Evolutionary conservation across 768 basidiomycete species (phyloP).

Genomic region (Paxillus involutus): DNA sequence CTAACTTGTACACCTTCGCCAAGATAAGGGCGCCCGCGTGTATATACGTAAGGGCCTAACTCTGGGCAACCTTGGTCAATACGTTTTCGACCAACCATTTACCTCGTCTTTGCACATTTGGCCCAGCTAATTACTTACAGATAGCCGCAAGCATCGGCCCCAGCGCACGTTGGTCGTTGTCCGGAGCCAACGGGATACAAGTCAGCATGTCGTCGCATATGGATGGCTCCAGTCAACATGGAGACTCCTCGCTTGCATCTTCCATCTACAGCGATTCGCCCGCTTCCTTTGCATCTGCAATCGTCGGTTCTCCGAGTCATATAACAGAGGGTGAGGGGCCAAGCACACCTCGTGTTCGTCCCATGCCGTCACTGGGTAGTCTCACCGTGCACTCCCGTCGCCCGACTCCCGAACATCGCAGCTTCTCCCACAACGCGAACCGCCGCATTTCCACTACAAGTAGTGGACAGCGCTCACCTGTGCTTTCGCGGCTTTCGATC

Average conservation of each 20-base stretch:
- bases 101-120: background rate
- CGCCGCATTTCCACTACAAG: slow-evolving; percentile 12
- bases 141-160: background rate
- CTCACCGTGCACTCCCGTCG: background rate
- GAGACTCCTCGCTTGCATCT: slow-evolving; percentile 87
- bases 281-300: background rate
- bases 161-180: background rate
- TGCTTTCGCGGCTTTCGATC: slow-evolving; percentile 7
- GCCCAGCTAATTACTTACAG: background rate
- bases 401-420: slow-evolving; percentile 10
- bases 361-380: slow-evolving; percentile 15
- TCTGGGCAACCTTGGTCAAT: background rate
- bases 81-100: background rate
- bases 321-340: slow-evolving; percentile 9
- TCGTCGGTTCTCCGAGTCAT: slow-evolving; percentile 30
- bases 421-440: slow-evolving; percentile 7
- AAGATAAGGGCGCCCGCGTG: slow-evolving; percentile 25
- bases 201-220: slow-evolving; percentile 10
- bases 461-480: slow-evolving; percentile 14
- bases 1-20: no score
- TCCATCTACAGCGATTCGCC: slow-evolving; percentile 14
- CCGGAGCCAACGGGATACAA: background rate
- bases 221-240: slow-evolving; percentile 81
- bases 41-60: slow-evolving; percentile 42
- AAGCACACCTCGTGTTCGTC: slow-evolving; percentile 13